Evolutionary conservation across 1,284 basidiomycete genomes (phyloP), one percentile per base, ranked within the genome.

Genomic region (Cystobasidiaceae sp.): DNA sequence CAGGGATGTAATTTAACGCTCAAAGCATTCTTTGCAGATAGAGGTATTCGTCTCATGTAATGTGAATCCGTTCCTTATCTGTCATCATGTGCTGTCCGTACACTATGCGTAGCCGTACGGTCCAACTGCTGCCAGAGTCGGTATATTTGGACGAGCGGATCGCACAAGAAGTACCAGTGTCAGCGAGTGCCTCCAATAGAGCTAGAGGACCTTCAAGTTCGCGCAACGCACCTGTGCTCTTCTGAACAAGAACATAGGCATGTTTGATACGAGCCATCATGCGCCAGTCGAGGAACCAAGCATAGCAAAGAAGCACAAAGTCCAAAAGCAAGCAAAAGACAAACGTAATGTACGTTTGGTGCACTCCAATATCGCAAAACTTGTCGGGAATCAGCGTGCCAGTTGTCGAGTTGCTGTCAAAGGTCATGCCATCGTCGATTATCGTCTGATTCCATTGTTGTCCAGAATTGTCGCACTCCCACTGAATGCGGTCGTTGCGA

Each of bases 401-500:
- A 9, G 60, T 60, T 9, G 30, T 39, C 23, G 49, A 51, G 32
- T 60, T 48, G 33, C 51, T 49, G 23, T 44, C 46, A 27, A 79
- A 74, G 28, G 77, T 76, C 43, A 79, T 76, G 55, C 75, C 79
- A 48, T 75, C 74, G 72, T 81, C 75, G 23, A 78, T 77, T 37
- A 76, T 81, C 25, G 81, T 80, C n/a, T 76, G 77, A n/a, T 81
- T 79, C 84, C 84, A 88, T 7, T 85, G 79, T 71, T 85, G 82
- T 4, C 86, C 86, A 33, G 86, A 87, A 70, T 89, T 85, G 72
- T 82, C 80, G 75, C 87, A 87, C 77, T 87, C 86, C 86, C 87
- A 89, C 52, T 80, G 74, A 71, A 89, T 85, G 71, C 88, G 84
- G 78, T 83, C 81, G 75, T 85, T 81, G 67, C 85, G 86, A 75